Percentiles rank a stretch among this genome's conserved stretches.
These are phyloP conservation scores for Claviceps sp. DNA, from an alignment of 2,329 filamentous ascomycete genomes.

Conservation along the genomic window DNA sequence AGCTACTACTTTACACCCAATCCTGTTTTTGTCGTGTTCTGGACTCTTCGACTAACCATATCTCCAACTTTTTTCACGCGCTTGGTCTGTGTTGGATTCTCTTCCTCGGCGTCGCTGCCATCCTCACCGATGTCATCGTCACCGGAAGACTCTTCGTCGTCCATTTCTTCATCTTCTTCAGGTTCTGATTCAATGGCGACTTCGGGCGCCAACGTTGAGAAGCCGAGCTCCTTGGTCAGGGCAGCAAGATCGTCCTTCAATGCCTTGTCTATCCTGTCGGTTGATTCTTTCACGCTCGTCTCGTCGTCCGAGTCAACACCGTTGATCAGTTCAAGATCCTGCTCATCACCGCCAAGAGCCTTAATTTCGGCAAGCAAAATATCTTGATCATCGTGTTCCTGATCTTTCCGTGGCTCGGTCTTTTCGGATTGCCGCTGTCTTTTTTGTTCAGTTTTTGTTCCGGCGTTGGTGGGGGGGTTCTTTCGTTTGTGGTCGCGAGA, in stretches of 20 bases:
- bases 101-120: conserved; percentile 18
- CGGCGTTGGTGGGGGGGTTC: conserved; percentile 23
- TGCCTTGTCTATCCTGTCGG: conserved; percentile 27
- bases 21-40: neutral
- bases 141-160: conserved; percentile 14
- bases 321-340: conserved; percentile 47
- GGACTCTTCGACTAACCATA: conserved; percentile 18
- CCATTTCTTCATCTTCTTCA: conserved; percentile 19
- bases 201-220: conserved; percentile 19
- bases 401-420: conserved; percentile 11
- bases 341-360: conserved; percentile 51
- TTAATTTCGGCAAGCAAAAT: conserved; percentile 48
- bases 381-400: conserved; percentile 18
- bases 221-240: conserved; percentile 26
- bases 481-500: conserved; percentile 31
- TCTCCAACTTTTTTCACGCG: conserved; percentile 16
- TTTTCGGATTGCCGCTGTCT: conserved; percentile 22
- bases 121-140: conserved; percentile 16
- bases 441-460: conserved; percentile 21
- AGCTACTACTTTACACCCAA: conserved; percentile 13
- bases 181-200: conserved; percentile 25
- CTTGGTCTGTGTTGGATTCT: conserved; percentile 14
- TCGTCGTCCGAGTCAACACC: conserved; percentile 32
- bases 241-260: conserved; percentile 23
- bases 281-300: conserved; percentile 17